Base-by-base conservation (phyloP, 164 flowering plant genomes). In the Amborella trichopoda region DNA sequence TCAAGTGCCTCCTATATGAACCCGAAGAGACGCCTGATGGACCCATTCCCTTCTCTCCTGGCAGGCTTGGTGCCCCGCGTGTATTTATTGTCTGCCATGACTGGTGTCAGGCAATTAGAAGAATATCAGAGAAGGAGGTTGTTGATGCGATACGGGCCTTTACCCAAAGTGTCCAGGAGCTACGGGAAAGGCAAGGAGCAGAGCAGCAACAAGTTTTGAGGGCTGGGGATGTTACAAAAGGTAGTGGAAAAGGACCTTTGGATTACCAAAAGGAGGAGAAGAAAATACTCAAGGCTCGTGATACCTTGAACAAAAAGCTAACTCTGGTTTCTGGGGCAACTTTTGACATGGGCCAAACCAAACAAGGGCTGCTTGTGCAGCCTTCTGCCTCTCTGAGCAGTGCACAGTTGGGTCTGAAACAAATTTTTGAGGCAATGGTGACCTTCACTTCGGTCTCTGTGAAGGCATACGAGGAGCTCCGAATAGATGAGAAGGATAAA, bases 371-470 rank as follows among this genome's bases (percentile, higher is more conserved):
- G 25, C 71, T 70, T 54, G 79, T 63, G 57, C 63, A 72, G 26
- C 81, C 67, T 40, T 63, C 73, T 11, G 65, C 69, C 40, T 72
- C 42, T 52, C 26, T 22, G 26, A 46, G 56, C 17, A 75, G 75
- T 50, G 46, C 84, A 12, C 94, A 80, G 52, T 64, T 62, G 0
- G 72, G 81, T 56, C 60, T 93, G 54, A 73, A 67, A 36, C 72
- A 61, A 26, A 68, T 81, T 28, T 85, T 93, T 60, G 89, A 74
- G 55, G 75, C 96, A 40, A 75, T 88, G 91, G 89, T 80, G 58
- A 76, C 57, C 68, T 87, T 77, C 48, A 50, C 76, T 2, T 76
- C 70, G 14, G 62, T 56, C 40, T 80, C 83, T 6, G 37, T 64
- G 55, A 73, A 69, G 61, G 91, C 58, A 20, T 93, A 79, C 50